Base-by-base conservation (phyloP, 2,329 filamentous ascomycete genomes). In the Torrubiellomyces zombiae region DNA sequence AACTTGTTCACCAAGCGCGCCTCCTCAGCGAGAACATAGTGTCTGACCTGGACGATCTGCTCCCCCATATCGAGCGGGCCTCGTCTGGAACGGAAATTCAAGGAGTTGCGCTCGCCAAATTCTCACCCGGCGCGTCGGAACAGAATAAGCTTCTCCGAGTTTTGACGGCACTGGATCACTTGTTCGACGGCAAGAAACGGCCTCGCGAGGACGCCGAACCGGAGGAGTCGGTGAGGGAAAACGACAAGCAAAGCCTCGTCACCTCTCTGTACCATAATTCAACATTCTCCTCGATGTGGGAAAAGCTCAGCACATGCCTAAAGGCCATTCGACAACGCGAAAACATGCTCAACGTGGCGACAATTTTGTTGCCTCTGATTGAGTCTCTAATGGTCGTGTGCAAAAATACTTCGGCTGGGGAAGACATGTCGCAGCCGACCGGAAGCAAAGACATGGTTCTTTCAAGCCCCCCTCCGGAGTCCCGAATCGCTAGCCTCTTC, bases 361-460 rank as follows among this genome's bases (percentile, higher is more conserved):
- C 86, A 1, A 95, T 95, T 34, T 64, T 98, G 14, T 60, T 95
- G 18, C 89, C 89, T 16, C 60, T 98, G 16, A 94, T 98, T 32
- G 89, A 98, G 51, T 82, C 85, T 5, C 61, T 98, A 32, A 98
- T 98, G 89, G 89, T 98, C 26, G 85, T 98, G 15, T 98, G 91
- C 66, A 98, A 95, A 60, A 95, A 95, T 50, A 93, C 83, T 7
- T 78, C 82, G 2, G 60, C 83, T 27, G 75, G 74, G 42, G 79
- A 89, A 32, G 56, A 70, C 14, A 78, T 45, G 7, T 42, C 53
- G 23, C 48, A 64, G 35, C 47, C 43, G 41, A 47, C 63, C 47
- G 28, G 51, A 18, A 55, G 49, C 33, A 78, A 77, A 43, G 79
- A 89, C 23, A 65, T 80, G 47, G 59, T 75, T 9, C 53, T 83